Base-by-base conservation (phyloP, 306 rosid species). In the Dryas drummondii region DNA sequence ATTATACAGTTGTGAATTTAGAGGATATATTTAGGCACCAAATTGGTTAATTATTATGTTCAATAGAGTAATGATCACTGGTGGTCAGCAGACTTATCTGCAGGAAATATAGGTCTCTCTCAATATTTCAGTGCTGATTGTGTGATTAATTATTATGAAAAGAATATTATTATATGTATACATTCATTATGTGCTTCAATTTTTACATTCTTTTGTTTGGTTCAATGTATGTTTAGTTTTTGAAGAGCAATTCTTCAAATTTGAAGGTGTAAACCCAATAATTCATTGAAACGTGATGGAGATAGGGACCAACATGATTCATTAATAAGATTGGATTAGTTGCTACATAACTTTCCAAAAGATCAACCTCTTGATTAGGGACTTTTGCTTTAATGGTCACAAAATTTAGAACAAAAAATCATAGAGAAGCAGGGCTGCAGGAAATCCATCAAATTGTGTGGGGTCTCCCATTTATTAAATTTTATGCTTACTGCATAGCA, bases 301-400 rank as follows among this genome's bases (percentile, higher is more conserved):
- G 51, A 15, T 1, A 11, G 47, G 14, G 46, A 50, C 19, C 22
- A 32, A 45, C n/a, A 45, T 66, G 37, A 67, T 48, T 27, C 26
- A 16, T 55, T 32, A 16, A 42, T 4, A 70, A 0, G 9, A 27
- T 32, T 32, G 66, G 13, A 32, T 45, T 72, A 7, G 46, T 57
- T 45, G 66, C 9, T 72, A 72, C 76, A 11, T 19, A 26, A 71
- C 27, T 57, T 56, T 71, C 66, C 55, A 56, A 56, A 4, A 44
- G 55, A 57, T 57, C 26, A 57, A 71, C 16, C 45, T 45, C n/a
- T 19, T 16, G 9, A 26, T 40, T 54, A 15, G 9, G 41, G 45
- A 71, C 55, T 72, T 47, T 9, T 59, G 7, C 76, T 57, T 46
- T 15, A 1, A 13, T 57, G 53, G 42, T 71, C 13, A 17, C 63